A percentile compares a stretch with the other conserved stretches of the same genome.
These are phyloP conservation scores for Eucalyptus leucophloia DNA, from an alignment of 345 rosid genomes.

Conservation along the genomic window DNA sequence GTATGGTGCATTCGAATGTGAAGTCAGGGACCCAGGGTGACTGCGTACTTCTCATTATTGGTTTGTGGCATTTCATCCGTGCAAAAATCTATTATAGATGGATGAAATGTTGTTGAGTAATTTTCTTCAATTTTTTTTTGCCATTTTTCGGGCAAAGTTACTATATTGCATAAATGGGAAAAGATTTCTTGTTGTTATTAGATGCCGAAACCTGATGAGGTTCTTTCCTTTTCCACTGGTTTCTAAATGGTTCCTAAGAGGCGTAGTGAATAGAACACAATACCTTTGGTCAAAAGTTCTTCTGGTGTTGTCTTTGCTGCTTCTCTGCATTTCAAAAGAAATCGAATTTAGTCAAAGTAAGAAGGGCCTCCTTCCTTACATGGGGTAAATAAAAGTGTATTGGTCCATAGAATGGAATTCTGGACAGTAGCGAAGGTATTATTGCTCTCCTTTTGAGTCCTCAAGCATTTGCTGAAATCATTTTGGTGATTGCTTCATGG, in stretches of 20 bases:
- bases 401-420: no score
- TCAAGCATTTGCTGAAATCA: no score
- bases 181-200: background rate
- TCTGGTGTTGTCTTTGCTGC: background rate
- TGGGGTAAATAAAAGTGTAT: no score
- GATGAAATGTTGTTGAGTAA: background rate
- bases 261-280: background rate
- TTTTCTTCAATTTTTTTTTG: background rate
- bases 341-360: no score
- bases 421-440: no score
- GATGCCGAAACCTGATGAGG: background rate
- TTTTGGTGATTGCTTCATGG: no score
- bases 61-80: fast-evolving
- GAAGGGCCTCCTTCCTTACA: no score
- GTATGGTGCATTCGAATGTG: background rate
- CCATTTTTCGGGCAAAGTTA: background rate
- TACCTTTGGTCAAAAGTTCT: background rate
- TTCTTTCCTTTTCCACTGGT: background rate
- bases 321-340: background rate
- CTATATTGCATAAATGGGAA: background rate
- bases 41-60: background rate
- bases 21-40: background rate
- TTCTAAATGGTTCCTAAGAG: background rate
- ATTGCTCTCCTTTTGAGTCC: no score
- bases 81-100: background rate